Conservation (phyloP, 2,329 filamentous ascomycete genomes). For the Neoscytalidium dimidiatum region DNA sequence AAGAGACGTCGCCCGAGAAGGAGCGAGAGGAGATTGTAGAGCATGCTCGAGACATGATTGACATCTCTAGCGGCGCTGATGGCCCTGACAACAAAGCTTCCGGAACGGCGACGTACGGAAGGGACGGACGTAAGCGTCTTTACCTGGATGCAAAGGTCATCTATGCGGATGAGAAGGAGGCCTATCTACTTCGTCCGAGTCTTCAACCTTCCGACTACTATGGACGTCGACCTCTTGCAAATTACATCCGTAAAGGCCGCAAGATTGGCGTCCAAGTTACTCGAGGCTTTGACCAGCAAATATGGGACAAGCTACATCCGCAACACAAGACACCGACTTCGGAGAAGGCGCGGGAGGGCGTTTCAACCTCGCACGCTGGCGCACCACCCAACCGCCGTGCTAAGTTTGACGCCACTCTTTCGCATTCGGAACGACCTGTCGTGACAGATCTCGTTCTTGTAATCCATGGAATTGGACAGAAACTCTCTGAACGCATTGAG, state of each 20-base stretch:
- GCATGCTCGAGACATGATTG: constrained; percentile 49
- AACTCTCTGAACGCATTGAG: constrained; percentile 90
- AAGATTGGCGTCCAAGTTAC: constrained; percentile 85
- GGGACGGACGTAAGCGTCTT: constrained; percentile 53
- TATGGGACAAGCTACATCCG: constrained; percentile 75
- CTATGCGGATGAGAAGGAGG: constrained; percentile 75
- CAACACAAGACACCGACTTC: constrained; percentile 43
- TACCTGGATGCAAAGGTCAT: constrained; percentile 81
- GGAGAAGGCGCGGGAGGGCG: constrained; percentile 46
- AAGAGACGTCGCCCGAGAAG: constrained; percentile 36
- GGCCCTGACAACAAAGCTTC: constrained; percentile 52
- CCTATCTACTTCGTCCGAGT: constrained; percentile 84
- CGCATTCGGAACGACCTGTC: constrained; percentile 63
- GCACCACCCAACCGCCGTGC: constrained; percentile 41
- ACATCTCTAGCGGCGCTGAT: constrained; percentile 47
- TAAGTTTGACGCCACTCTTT: constrained; percentile 60
- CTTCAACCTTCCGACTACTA: constrained; percentile 84
- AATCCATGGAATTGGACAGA: constrained; percentile 95
- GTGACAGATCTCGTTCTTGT: constrained; percentile 89
- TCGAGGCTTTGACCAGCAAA: constrained; percentile 77
- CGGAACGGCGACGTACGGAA: constrained; percentile 43
- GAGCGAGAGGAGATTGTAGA: constrained; percentile 46
- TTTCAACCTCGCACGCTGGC: constrained; percentile 47
- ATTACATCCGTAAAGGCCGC: constrained; percentile 77
- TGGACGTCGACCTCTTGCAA: constrained; percentile 75